A percentile compares a stretch with the other conserved stretches of the same genome.
Conservation (phyloP, 129 eudicot genomes). For the Deinandra increscens region DNA sequence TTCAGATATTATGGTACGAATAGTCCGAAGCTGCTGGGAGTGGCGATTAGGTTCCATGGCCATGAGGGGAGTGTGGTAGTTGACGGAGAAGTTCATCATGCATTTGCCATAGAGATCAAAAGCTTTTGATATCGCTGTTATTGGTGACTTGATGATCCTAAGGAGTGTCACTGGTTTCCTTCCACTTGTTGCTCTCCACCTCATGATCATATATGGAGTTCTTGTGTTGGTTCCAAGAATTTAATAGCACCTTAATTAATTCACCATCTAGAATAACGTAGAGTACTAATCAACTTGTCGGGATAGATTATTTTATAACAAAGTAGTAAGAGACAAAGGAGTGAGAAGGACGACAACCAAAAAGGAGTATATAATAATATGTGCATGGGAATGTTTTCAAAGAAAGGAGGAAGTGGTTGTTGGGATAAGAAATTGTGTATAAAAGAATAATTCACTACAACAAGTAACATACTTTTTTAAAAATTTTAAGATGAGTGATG, state of each 20-base stretch:
- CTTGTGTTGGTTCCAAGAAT: neutral
- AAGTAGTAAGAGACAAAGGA: conserved; percentile 6
- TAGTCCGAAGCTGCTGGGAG: conserved; percentile 1
- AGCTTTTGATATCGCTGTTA: conserved; percentile 19
- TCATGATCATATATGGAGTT: neutral
- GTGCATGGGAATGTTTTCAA: neutral
- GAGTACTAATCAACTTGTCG: neutral
- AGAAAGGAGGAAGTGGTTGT: conserved; percentile 15
- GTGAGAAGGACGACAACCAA: neutral
- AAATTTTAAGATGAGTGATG: too few relatives aligned
- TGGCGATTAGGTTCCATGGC: neutral
- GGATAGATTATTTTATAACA: too few relatives aligned
- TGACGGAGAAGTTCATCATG: conserved; percentile 11
- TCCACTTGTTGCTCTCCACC: conserved; percentile 9
- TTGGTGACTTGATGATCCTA: conserved; percentile 25
- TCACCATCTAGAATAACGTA: neutral
- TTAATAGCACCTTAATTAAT: neutral
- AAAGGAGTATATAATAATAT: neutral
- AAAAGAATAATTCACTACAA: neutral
- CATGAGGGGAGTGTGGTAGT: neutral
- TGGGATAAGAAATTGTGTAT: neutral
- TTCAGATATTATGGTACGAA: neutral
- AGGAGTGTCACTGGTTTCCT: neutral
- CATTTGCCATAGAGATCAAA: conserved; percentile 11
- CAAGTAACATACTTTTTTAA: too few relatives aligned